phyloP scores from a whole-genome alignment of 1,284 basidiomycete species.

The Boletus mariae region DNA sequence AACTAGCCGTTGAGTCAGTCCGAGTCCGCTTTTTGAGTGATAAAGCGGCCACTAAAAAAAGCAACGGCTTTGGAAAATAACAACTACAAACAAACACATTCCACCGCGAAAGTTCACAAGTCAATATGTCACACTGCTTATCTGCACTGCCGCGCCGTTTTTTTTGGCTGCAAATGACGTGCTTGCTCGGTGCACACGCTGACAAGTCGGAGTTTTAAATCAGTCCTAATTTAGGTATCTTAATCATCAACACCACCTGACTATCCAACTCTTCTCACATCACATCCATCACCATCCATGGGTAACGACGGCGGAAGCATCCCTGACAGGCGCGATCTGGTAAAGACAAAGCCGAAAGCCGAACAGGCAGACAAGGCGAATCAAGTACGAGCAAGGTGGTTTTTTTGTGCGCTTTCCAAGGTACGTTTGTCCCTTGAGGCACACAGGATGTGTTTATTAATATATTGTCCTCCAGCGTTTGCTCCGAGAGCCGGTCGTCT shows the following conservation, averaged over 20 bases:
- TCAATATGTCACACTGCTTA: no score
- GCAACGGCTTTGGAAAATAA: conserved; percentile 23
- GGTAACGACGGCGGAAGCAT: conserved; percentile 87
- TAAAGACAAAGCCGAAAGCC: conserved; percentile 72
- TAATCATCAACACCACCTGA: conserved; percentile 4
- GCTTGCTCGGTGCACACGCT: neutral
- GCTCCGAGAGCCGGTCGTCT: conserved; percentile 83
- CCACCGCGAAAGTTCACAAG: neutral
- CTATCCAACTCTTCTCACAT: neutral
- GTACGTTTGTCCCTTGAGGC: conserved; percentile 38
- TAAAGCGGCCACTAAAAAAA: conserved; percentile 6
- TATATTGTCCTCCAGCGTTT: conserved; percentile 49
- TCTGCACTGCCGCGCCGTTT: neutral
- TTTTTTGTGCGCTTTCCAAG: conserved; percentile 91
- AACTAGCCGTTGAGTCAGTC: conserved; percentile 4
- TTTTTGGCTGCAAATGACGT: neutral
- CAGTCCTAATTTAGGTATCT: neutral
- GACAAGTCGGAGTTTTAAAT: conserved; percentile 9
- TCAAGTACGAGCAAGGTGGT: conserved; percentile 82
- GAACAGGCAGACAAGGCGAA: conserved; percentile 86
- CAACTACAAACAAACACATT: conserved; percentile 22
- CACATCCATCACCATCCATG: conserved; percentile 46
- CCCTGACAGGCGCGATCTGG: conserved; percentile 77
- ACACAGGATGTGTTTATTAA: conserved; percentile 5
- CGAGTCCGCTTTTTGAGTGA: conserved; percentile 9